phyloP scores from a whole-genome alignment of 352 stramenopile genomes.

The Phytopythium ostracodes region DNA sequence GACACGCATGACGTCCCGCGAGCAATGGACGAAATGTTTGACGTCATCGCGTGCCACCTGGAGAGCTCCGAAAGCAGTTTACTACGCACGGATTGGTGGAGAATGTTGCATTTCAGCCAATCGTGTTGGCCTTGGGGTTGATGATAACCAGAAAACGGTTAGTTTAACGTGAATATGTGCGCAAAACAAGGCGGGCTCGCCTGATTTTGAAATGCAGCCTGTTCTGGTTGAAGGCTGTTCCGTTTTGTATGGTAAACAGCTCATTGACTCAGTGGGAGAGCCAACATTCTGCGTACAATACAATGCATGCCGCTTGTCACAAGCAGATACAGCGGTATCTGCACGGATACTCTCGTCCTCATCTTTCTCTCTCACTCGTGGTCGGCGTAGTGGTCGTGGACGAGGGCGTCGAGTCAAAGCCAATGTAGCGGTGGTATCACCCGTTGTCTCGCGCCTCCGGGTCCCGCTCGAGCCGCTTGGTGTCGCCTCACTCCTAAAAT shows the following conservation, averaged over 20 bases:
- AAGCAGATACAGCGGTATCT: neutral
- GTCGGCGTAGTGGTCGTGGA: constrained; percentile 16
- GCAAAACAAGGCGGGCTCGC: neutral
- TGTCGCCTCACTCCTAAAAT: constrained; percentile 39
- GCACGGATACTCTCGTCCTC: too few relatives aligned
- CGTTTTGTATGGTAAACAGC: constrained; percentile 3
- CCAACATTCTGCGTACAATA: too few relatives aligned
- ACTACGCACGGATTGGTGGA: neutral
- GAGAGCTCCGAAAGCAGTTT: neutral
- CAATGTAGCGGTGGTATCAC: constrained; percentile 37
- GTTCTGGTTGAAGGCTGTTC: constrained; percentile 1
- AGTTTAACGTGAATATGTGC: too few relatives aligned
- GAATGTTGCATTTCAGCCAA: neutral
- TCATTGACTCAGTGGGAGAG: too few relatives aligned
- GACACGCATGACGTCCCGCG: neutral
- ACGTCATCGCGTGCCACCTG: neutral
- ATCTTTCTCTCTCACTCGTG: neutral
- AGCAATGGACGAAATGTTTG: constrained; percentile 2
- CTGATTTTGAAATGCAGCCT: neutral
- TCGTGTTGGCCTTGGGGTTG: neutral
- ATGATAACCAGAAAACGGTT: neutral
- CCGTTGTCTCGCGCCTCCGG: constrained; percentile 17
- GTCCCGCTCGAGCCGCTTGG: constrained; percentile 19
- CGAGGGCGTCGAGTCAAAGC: constrained; percentile 28
- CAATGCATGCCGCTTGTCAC: neutral